Conservation (phyloP, 73 alveolate species). For the Paramecium biaurelia region DNA sequence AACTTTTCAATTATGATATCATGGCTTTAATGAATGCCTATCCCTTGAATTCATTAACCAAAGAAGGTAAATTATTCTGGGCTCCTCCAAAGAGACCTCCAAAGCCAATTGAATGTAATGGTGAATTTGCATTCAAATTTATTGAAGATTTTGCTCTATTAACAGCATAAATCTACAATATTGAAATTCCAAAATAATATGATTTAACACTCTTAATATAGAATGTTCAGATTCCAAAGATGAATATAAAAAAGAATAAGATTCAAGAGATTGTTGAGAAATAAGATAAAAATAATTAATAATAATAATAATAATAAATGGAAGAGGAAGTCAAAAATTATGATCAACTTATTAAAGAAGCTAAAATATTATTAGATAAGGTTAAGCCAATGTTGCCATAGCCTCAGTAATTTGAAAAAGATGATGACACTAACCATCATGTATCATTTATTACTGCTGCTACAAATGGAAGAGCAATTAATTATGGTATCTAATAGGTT, state of each 20-base stretch:
- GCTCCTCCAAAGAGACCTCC: conserved; percentile 96
- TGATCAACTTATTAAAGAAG: conserved; percentile 62
- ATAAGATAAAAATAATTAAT: conserved; percentile 70
- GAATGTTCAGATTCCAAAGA: conserved; percentile 61
- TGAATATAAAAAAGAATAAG: conserved; percentile 68
- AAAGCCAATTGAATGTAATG: conserved; percentile 68
- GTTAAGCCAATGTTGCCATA: conserved; percentile 46
- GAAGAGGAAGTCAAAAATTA: conserved; percentile 65
- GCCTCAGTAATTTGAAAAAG: conserved; percentile 91
- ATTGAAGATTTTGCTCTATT: conserved; percentile 80
- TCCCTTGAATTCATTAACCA: conserved; percentile 88
- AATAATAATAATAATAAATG: conserved; percentile 63
- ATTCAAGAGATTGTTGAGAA: conserved; percentile 67
- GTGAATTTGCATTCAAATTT: conserved; percentile 70
- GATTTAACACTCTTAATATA: not conserved
- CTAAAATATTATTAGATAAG: not conserved
- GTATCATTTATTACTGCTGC: conserved; percentile 88
- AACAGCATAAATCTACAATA: conserved; percentile 78
- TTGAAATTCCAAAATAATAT: conserved; percentile 68
- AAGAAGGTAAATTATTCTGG: conserved; percentile 96
- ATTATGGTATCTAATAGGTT: conserved; percentile 82
- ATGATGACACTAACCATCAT: conserved; percentile 89
- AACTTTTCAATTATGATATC: conserved; percentile 72
- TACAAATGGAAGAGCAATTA: conserved; percentile 84
- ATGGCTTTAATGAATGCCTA: conserved; percentile 72